Evolutionary conservation across 352 stramenopile genomes (phyloP).

Genomic region (Globisporangium barbulae): DNA sequence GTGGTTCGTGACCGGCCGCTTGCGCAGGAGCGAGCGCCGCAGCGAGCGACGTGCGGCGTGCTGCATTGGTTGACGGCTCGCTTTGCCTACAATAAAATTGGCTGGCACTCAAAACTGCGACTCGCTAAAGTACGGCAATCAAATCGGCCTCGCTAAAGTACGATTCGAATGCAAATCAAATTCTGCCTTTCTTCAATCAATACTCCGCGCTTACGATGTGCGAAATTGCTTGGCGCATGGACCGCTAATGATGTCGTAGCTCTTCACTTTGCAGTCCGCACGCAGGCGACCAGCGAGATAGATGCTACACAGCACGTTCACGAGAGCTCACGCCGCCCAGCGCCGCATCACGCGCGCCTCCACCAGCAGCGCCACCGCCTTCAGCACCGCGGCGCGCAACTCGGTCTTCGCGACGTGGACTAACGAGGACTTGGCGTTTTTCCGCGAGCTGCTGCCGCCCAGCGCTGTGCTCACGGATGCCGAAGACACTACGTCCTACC

Average conservation of each 20-base stretch:
- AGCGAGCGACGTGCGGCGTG: background rate
- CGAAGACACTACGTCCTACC: constrained; percentile 70
- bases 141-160: too few species aligned
- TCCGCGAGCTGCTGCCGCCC: constrained; percentile 53
- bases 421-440: constrained; percentile 58
- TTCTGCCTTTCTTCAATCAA: background rate
- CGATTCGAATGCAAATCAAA: background rate
- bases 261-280: background rate
- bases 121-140: too few species aligned
- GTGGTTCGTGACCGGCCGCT: background rate
- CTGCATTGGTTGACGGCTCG: background rate
- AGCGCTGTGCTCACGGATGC: constrained; percentile 58
- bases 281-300: background rate
- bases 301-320: background rate
- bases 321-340: background rate
- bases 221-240: too few species aligned
- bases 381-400: constrained; percentile 30
- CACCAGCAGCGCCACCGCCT: background rate
- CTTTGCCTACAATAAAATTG: too few species aligned
- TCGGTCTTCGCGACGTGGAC: constrained; percentile 44
- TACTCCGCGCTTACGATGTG: too few species aligned
- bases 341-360: background rate
- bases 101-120: too few species aligned
- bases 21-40: constrained; percentile 6
- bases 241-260: too few species aligned